Evolutionary conservation across 768 basidiomycete species (phyloP).

Genomic region (Xanthoconium stramineum): DNA sequence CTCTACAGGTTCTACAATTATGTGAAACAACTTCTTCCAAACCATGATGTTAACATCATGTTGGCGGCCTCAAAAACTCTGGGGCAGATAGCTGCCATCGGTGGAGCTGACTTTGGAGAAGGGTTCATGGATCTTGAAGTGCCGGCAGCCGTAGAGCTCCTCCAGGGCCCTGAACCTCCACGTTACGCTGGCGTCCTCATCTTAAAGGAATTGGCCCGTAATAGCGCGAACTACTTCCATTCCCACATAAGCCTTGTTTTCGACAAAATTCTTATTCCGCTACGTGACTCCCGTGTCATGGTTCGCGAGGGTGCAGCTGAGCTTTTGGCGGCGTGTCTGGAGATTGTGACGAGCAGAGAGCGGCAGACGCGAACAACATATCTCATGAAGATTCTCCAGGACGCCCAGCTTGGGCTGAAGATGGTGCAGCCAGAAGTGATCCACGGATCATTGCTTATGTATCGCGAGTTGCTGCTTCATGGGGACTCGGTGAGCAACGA

Average conservation of each 20-base stretch:
- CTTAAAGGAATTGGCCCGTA: conserved; percentile 87
- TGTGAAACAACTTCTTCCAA: conserved; percentile 88
- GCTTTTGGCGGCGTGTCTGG: conserved; percentile 87
- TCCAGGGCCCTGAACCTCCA: conserved; percentile 74
- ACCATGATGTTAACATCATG: conserved; percentile 92
- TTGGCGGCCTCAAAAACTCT: conserved; percentile 89
- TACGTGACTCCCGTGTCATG: conserved; percentile 85
- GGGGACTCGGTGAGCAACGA: conserved; percentile 79
- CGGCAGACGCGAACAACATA: conserved; percentile 63
- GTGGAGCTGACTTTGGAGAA: conserved; percentile 81
- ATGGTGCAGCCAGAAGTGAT: conserved; percentile 82
- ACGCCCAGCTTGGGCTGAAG: conserved; percentile 81
- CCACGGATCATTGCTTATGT: conserved; percentile 89
- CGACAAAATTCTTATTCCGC: conserved; percentile 87
- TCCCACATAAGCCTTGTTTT: conserved; percentile 85
- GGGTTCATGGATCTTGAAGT: conserved; percentile 89
- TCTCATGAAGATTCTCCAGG: conserved; percentile 79
- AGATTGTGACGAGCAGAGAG: conserved; percentile 77
- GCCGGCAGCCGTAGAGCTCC: conserved; percentile 74
- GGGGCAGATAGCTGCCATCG: conserved; percentile 81
- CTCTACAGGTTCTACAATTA: conserved; percentile 90
- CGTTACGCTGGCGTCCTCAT: conserved; percentile 94
- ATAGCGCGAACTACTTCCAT: conserved; percentile 85
- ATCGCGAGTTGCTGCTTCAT: conserved; percentile 85
- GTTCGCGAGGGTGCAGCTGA: conserved; percentile 93